Base-by-base conservation (phyloP, 108 stramenopile genomes). In the Nitzschia inconspicua region DNA sequence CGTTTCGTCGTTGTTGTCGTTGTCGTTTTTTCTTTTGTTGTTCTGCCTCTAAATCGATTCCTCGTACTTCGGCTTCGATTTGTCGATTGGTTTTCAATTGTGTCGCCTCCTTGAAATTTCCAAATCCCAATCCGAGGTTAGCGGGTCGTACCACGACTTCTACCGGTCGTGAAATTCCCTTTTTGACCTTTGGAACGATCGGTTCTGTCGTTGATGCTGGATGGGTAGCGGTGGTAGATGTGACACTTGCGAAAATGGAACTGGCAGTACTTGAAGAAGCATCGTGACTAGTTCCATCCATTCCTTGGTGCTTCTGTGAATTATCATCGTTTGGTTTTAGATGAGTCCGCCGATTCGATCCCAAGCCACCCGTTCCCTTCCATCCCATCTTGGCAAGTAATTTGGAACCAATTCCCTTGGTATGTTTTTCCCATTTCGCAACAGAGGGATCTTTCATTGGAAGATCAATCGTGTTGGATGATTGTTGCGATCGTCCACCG, bases 361-460 rank as follows among this genome's bases (percentile, higher is more conserved):
- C 93, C 27, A 96, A 55, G 16, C 93, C 92, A 41, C 92, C 92
- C 3, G 47, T 59, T 34, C 95, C 95, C 37, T 68, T 68, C 71
- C 93, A 96, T 37, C 95, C 95, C 88, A 96, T 91, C 73, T 94
- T 96, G 28, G 82, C 43, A 23, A 96, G 60, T 18, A 96, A 65
- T 67, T 93, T 96, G 76, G 78, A 81, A 4, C 95, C 95, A 57
- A 96, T 91, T n/a, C 95, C 95, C 56, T 96, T 96, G 39, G 93
- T 94, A 55, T 96, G 95, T 68, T 89, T 93, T 72, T 96, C 95
- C 95, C 95, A 96, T 30, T 73, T 89, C 11, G 82, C 95, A 0
- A 93, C 35, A 20, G 69, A 72, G 18, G 79, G 75, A 36, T 79
- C 78, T 19, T 53, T 69, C 10, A 11, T 39, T 56, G 55, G 20